Percentiles rank a stretch among this genome's conserved stretches.
Conservation (phyloP, 768 basidiomycete species). For the Leccinum boreale region DNA sequence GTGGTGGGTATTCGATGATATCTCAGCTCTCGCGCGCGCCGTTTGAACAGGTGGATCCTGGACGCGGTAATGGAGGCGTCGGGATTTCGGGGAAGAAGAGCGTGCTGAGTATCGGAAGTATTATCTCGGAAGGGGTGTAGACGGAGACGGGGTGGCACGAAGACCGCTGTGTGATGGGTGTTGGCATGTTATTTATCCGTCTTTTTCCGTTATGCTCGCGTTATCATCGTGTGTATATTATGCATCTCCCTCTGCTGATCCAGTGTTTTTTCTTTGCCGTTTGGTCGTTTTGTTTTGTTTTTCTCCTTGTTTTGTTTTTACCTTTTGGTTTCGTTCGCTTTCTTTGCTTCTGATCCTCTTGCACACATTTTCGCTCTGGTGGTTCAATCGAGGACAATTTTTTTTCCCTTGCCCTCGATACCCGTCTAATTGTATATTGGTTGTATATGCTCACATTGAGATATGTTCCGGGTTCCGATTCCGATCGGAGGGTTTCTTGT, state of each 20-base stretch:
- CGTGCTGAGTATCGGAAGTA: constrained; percentile 66
- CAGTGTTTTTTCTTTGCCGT: not conserved
- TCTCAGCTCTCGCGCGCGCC: constrained; percentile 29
- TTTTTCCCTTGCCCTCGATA: not conserved
- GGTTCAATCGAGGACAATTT: not conserved
- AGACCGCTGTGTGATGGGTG: not conserved
- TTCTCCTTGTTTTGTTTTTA: not conserved
- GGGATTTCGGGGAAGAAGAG: constrained; percentile 51
- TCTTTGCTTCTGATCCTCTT: not conserved
- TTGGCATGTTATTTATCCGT: not conserved
- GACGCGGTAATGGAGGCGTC: constrained; percentile 8
- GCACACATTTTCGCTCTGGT: not conserved
- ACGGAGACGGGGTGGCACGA: not conserved
- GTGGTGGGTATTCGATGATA: constrained; percentile 27
- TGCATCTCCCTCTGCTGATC: not conserved
- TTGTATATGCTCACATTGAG: not conserved
- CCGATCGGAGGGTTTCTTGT: no score
- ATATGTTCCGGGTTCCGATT: no score
- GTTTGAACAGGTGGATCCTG: constrained; percentile 28
- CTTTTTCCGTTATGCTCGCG: not conserved
- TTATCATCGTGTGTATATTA: not conserved
- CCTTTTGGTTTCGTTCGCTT: not conserved
- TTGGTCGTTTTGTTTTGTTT: not conserved
- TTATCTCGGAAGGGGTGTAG: constrained; percentile 50
- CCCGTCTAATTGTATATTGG: not conserved